Base-by-base conservation (phyloP, 768 basidiomycete species). In the Paxillus ammoniavirescens region DNA sequence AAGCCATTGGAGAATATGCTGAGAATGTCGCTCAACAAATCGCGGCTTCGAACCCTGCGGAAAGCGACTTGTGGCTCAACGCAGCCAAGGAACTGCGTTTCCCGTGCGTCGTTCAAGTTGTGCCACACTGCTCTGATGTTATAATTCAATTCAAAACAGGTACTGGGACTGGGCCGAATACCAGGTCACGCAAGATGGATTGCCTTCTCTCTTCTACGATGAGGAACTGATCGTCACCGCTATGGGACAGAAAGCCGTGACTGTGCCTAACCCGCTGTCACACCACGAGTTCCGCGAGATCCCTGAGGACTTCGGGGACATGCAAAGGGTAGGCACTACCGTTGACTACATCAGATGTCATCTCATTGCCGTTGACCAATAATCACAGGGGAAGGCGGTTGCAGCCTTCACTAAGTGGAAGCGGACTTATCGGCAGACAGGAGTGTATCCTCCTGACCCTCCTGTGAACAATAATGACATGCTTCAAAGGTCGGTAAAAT, bases 131-230 rank as follows among this genome's bases (percentile, higher is more conserved):
- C 18, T 21, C 15, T 36, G n/a, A 18, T 15, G 9, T 38, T 38
- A 8, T 45, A 42, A 8, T 30, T 54, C 36, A 55, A 21, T 42
- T 23, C 15, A 42, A 5, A n/a, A 13, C 46, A 68, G 63, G 30
- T 67, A 61, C 47, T 68, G 67, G 65, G 65, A 69, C 49, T 69
- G 67, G 66, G 67, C 59, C 3, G 66, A 57, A 18, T 55, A 54
- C 10, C 49, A 44, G 47, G 58, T 64, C 13, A 50, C 52, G 6
- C 18, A 33, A n/a, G 43, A 61, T 15, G 62, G 65, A 3, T 41
- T 68, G 4, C 61, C 66, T 8, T 43, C 64, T 33, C 46, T 68
- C 4, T 57, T 66, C 26, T 57, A 55, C 37, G 18, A 46, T 2
- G 51, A 68, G 0, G 50, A 54, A n/a, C n/a, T 66, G 30, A 15